Evolutionary conservation across 345 rosid genomes (phyloP).

Genomic region (Populus deltoides): DNA sequence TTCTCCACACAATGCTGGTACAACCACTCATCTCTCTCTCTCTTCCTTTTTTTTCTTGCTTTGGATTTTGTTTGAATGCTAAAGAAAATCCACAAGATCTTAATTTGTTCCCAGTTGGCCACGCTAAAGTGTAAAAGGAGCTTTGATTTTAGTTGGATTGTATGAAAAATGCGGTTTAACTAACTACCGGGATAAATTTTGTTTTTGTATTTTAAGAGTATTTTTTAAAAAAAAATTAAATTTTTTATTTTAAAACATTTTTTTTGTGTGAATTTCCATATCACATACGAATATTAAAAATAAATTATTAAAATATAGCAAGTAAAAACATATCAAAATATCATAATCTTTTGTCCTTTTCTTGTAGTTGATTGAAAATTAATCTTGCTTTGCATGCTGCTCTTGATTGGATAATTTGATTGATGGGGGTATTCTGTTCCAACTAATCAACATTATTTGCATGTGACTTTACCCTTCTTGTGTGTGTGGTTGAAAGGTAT

Average conservation of each 20-base stretch:
- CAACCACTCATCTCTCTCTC: slow-evolving; percentile 25
- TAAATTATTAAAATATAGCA: too few species aligned
- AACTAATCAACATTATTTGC: slow-evolving; percentile 8
- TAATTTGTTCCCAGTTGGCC: slow-evolving; percentile 25
- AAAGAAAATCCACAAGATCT: slow-evolving; percentile 37
- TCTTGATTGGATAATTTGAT: not conserved
- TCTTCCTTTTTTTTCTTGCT: not conserved
- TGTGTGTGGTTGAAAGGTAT: too few species aligned
- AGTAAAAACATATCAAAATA: too few species aligned
- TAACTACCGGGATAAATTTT: not conserved
- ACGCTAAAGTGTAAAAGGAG: not conserved
- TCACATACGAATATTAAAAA: too few species aligned
- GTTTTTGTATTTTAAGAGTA: too few species aligned
- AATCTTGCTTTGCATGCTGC: slow-evolving; percentile 1
- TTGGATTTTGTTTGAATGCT: slow-evolving; percentile 43
- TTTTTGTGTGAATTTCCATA: too few species aligned
- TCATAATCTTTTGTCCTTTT: too few species aligned
- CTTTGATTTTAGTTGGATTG: slow-evolving; percentile 1
- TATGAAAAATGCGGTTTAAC: not conserved
- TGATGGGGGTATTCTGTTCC: slow-evolving; percentile 2
- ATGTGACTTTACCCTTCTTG: not conserved
- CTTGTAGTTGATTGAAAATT: not conserved
- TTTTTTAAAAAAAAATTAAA: too few species aligned
- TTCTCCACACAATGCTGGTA: slow-evolving; percentile 34
- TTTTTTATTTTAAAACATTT: too few species aligned